phyloP scores from a whole-genome alignment of 805 yeast genomes.

The Phaffomyces antillensis region DNA sequence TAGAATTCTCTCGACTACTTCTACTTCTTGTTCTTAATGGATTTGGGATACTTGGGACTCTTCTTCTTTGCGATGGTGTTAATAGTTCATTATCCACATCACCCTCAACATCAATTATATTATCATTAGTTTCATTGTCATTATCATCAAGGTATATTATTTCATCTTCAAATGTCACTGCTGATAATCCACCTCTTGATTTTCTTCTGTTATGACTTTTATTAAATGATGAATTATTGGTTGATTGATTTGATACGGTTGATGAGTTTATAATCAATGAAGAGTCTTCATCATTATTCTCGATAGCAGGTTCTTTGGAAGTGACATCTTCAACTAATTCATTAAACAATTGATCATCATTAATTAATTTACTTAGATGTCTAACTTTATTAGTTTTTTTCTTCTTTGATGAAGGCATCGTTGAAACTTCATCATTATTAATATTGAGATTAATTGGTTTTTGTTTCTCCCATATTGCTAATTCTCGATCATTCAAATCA shows the following conservation, averaged over 20 bases:
- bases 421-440: background rate
- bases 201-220: conserved; percentile 22
- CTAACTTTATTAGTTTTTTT: conserved; percentile 1
- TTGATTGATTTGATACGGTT: background rate
- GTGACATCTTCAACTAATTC: conserved; percentile 20
- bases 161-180: conserved; percentile 19
- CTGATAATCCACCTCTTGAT: conserved; percentile 21
- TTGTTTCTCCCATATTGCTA: conserved; percentile 28
- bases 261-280: background rate
- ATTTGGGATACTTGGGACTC: conserved; percentile 20
- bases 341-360: conserved; percentile 8
- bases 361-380: background rate
- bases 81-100: conserved; percentile 3
- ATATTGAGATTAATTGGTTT: background rate
- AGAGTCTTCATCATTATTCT: conserved; percentile 5
- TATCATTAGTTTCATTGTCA: background rate
- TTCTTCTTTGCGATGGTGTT: conserved; percentile 21
- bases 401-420: background rate
- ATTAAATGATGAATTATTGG: background rate
- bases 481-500: conserved; percentile 45
- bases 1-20: conserved; percentile 20
- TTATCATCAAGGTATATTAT: background rate
- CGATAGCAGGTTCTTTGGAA: conserved; percentile 13
- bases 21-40: conserved; percentile 24
- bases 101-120: too few species aligned